These are phyloP conservation scores for Musa schizocarpa DNA, from an alignment of 176 grass and related monocot genomes.

Conservation along the genomic window DNA sequence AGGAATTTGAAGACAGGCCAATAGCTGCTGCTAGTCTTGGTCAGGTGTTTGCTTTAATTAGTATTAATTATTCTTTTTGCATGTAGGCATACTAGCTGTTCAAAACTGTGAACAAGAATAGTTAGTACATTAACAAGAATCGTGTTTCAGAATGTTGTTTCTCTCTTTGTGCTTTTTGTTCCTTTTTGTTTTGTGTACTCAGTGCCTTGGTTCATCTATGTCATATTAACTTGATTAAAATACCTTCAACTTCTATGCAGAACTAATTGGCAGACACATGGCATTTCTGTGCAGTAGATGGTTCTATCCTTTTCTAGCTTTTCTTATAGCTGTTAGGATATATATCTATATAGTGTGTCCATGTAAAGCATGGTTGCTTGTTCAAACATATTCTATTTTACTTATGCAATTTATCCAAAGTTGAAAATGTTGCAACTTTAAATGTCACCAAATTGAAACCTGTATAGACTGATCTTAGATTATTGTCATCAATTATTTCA, in stretches of 20 bases:
- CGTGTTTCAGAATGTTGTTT: not conserved
- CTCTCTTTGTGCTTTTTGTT: too few relatives aligned
- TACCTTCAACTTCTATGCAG: too few relatives aligned
- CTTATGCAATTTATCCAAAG: not conserved
- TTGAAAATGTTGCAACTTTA: not conserved
- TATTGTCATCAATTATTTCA: not conserved
- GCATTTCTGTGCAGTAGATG: too few relatives aligned
- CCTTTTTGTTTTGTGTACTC: too few relatives aligned
- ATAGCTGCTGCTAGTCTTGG: conserved; percentile 97
- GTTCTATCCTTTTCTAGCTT: too few relatives aligned
- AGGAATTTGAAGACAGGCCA: conserved; percentile 86
- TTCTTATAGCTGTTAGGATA: too few relatives aligned
- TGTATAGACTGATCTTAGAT: not conserved
- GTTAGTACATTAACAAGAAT: not conserved
- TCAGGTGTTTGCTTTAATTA: conserved; percentile 55
- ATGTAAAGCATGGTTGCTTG: conserved; percentile 24
- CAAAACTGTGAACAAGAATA: not conserved
- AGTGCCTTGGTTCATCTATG: too few relatives aligned
- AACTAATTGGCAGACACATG: too few relatives aligned
- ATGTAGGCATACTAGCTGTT: not conserved
- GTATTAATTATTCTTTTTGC: not conserved
- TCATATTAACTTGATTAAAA: too few relatives aligned
- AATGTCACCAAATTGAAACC: not conserved
- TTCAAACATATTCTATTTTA: not conserved
- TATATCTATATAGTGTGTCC: too few relatives aligned